phyloP scores from a whole-genome alignment of 192 early-diverging fungal genomes.

The Phlyctochytrium arcticum region DNA sequence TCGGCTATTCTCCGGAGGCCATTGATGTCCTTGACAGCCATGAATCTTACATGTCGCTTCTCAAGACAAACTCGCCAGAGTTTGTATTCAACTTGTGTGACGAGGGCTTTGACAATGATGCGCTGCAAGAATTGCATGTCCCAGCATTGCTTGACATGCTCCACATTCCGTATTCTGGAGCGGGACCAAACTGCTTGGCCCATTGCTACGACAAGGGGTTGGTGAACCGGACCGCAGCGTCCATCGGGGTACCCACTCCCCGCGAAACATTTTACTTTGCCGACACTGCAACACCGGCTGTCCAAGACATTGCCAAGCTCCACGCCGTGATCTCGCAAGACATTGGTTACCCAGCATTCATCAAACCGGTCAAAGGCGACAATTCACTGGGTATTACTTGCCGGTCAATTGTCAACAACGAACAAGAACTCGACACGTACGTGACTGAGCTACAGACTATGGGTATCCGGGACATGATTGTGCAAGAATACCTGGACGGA shows the following conservation, averaged over 20 bases:
- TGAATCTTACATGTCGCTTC: conserved; percentile 12
- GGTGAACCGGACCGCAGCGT: conserved; percentile 49
- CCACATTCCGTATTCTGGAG: conserved; percentile 48
- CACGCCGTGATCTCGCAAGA: conserved; percentile 21
- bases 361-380: conserved; percentile 57
- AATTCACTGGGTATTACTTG: conserved; percentile 54
- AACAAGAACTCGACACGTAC: conserved; percentile 38
- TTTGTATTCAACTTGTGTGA: conserved; percentile 57
- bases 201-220: conserved; percentile 57
- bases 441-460: conserved; percentile 33
- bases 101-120: conserved; percentile 55
- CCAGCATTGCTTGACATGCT: conserved; percentile 51
- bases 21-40: conserved; percentile 38
- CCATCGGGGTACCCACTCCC: conserved; percentile 50
- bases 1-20: conserved; percentile 25
- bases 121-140: conserved; percentile 51
- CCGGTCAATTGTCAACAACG: conserved; percentile 41
- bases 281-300: conserved; percentile 20
- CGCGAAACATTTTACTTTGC: conserved; percentile 40
- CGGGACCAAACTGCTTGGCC: conserved; percentile 51
- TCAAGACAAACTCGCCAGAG: conserved; percentile 13
- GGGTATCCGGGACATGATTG: conserved; percentile 44
- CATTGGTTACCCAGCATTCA: conserved; percentile 49
- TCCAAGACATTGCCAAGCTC: conserved; percentile 15
- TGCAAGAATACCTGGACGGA: conserved; percentile 53